Base-by-base conservation (phyloP, 2,329 filamentous ascomycete species). In the Colletotrichum tofieldiae region DNA sequence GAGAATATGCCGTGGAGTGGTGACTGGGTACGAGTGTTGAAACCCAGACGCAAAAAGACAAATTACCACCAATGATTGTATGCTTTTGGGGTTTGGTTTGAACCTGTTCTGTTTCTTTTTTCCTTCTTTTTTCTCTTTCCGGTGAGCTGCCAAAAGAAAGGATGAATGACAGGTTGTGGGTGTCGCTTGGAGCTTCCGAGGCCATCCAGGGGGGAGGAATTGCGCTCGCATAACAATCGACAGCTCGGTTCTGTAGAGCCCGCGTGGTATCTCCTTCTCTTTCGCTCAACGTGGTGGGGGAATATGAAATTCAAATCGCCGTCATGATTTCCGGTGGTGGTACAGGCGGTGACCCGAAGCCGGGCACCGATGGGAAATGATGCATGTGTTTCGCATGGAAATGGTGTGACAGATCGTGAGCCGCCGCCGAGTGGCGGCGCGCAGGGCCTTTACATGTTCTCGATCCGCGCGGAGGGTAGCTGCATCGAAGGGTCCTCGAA, bases 381-480 rank as follows among this genome's bases (percentile, higher is more conserved):
- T 69, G 59, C 39, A 55, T 55, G 55, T 43, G 47, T 66, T 18
- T 60, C 55, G 63, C 18, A 35, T 54, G 47, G 45, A 41, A 41
- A n/a, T 20, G 35, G 26, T 20, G 41, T 35, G 26, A 49, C 49
- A 9, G 59, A 18, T 32, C n/a, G 39, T 47, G 37, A 45, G 43
- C 20, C 58, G 29, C 37, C 32, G 43, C 43, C 35, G 29, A 26
- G 41, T 20, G 43, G 29, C 45, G 5, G 12, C 32, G 11, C 6
- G 14, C 51, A 39, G 52, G 32, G 58, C 35, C 23, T 70, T 84
- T 81, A 91, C 81, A 91, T 83, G 72, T 82, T 86, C 75, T 89
- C 88, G 74, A 91, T 86, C 62, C 89, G 83, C 52, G 84, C 87
- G 77, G 88, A 90, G 14, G 89, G 90, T 80, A 91, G 84, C 79